Percentiles rank a stretch among this genome's conserved stretches.
Evolutionary conservation across 2,329 filamentous ascomycete genomes (phyloP).

Genomic region (Sporothrix inflata): DNA sequence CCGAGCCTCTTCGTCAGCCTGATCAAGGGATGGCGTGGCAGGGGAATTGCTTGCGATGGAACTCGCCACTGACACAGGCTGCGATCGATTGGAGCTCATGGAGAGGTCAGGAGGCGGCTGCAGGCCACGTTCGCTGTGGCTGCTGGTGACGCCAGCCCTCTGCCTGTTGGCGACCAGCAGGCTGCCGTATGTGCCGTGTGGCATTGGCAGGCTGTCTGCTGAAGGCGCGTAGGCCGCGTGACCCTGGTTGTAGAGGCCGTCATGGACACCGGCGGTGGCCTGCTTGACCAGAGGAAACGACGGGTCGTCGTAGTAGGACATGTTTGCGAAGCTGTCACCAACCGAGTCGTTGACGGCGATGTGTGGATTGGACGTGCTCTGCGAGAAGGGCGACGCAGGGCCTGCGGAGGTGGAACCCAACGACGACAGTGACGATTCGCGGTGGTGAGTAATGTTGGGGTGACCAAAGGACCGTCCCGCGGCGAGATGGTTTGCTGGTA

Average conservation of each 20-base stretch:
- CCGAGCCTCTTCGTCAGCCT: constrained; percentile 50
- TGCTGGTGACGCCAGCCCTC: constrained; percentile 32
- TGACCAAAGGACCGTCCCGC: constrained; percentile 45
- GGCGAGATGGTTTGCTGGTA: constrained; percentile 42
- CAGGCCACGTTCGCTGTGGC: constrained; percentile 46
- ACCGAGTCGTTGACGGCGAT: constrained; percentile 57
- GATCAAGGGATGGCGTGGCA: constrained; percentile 58
- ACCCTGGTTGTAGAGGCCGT: constrained; percentile 45
- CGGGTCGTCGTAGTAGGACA: constrained; percentile 46
- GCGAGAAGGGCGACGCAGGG: constrained; percentile 62
- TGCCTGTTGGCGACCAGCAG: constrained; percentile 47
- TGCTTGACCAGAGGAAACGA: constrained; percentile 55
- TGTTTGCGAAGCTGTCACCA: constrained; percentile 51
- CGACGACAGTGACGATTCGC: constrained; percentile 65
- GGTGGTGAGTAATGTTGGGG: constrained; percentile 51
- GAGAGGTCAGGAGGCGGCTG: constrained; percentile 53
- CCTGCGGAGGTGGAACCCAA: constrained; percentile 62
- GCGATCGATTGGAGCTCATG: constrained; percentile 48
- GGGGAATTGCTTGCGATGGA: constrained; percentile 63
- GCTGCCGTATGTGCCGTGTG: constrained; percentile 48
- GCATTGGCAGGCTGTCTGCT: constrained; percentile 40
- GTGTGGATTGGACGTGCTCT: constrained; percentile 60
- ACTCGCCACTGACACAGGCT: constrained; percentile 61
- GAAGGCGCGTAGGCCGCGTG: constrained; percentile 45
- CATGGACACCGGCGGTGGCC: constrained; percentile 36